phyloP scores from a whole-genome alignment of 345 rosid genomes.

The Rhodamnia argentea region DNA sequence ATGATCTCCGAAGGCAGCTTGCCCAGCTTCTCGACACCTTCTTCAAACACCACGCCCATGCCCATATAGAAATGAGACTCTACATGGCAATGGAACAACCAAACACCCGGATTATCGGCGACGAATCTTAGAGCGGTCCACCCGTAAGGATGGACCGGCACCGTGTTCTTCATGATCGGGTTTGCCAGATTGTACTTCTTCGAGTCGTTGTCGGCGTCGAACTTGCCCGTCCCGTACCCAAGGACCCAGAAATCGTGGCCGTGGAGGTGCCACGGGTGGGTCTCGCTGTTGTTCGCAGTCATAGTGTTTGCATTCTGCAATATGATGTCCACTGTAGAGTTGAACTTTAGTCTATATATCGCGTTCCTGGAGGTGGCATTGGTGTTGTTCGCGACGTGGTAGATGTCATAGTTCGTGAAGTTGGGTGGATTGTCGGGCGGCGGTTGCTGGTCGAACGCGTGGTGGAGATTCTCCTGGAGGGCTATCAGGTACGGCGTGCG shows the following conservation, averaged over 20 bases:
- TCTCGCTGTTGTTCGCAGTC: slow-evolving; percentile 34
- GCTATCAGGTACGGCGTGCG: slow-evolving; percentile 58
- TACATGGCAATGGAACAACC: slow-evolving; percentile 75
- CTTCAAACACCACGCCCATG: slow-evolving; percentile 63
- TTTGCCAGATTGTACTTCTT: slow-evolving; percentile 37
- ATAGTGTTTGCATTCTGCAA: slow-evolving; percentile 56
- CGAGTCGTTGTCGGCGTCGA: slow-evolving; percentile 28
- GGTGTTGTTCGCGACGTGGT: not conserved
- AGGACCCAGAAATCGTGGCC: slow-evolving; percentile 90
- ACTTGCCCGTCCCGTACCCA: slow-evolving; percentile 59
- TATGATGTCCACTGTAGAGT: slow-evolving; percentile 50
- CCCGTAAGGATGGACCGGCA: slow-evolving; percentile 57
- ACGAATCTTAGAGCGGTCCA: slow-evolving; percentile 63
- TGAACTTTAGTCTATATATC: slow-evolving; percentile 37
- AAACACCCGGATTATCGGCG: slow-evolving; percentile 65
- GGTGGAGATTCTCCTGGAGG: slow-evolving; percentile 28
- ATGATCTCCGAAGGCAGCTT: slow-evolving; percentile 44
- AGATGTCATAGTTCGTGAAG: slow-evolving; percentile 12
- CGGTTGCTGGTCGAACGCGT: slow-evolving; percentile 28
- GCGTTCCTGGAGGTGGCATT: slow-evolving; percentile 30
- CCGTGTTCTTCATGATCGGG: slow-evolving; percentile 81
- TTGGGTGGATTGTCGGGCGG: slow-evolving; percentile 36
- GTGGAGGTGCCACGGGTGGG: slow-evolving; percentile 90
- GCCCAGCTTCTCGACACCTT: slow-evolving; percentile 39
- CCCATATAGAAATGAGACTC: slow-evolving; percentile 76